Conservation (phyloP, 768 basidiomycete genomes). For the Mycena albidolilacea region DNA sequence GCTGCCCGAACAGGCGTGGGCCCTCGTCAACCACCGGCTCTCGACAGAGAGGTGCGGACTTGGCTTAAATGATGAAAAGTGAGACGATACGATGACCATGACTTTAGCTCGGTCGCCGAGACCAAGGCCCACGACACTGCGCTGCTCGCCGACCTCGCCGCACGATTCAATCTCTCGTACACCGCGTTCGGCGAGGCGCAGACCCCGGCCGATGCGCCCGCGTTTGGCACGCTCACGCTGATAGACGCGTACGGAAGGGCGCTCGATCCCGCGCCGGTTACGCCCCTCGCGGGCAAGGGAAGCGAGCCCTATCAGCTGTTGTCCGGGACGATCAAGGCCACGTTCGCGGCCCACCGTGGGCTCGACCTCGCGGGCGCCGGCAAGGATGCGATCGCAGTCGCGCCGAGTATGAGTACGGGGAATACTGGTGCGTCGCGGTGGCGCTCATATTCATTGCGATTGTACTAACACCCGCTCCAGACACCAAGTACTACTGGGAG, state of each 20-base stretch:
- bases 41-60: slow-evolving; percentile 66
- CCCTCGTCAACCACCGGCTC: slow-evolving; percentile 80
- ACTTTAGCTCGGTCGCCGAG: slow-evolving; percentile 58
- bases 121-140: slow-evolving; percentile 60
- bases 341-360: slow-evolving; percentile 66
- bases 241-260: slow-evolving; percentile 64
- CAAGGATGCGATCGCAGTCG: slow-evolving; percentile 52
- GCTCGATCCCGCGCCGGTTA: slow-evolving; percentile 79
- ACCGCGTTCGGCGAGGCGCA: slow-evolving; percentile 64
- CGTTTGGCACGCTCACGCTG: slow-evolving; percentile 65
- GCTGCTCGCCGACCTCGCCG: slow-evolving; percentile 64
- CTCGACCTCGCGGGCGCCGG: slow-evolving; percentile 44
- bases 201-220: slow-evolving; percentile 53
- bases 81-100: not conserved
- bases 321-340: slow-evolving; percentile 76
- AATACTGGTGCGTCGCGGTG: slow-evolving; percentile 62
- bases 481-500: slow-evolving; percentile 72
- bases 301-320: slow-evolving; percentile 66
- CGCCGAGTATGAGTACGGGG: slow-evolving; percentile 72
- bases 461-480: slow-evolving; percentile 49
- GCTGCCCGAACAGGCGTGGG: slow-evolving; percentile 81
- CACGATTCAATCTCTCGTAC: slow-evolving; percentile 70
- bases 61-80: too few relatives aligned
- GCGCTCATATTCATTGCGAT: not conserved
- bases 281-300: slow-evolving; percentile 59